These are phyloP conservation scores for Athelia psychrophila DNA, from an alignment of 1,284 basidiomycete genomes.

Conservation along the genomic window DNA sequence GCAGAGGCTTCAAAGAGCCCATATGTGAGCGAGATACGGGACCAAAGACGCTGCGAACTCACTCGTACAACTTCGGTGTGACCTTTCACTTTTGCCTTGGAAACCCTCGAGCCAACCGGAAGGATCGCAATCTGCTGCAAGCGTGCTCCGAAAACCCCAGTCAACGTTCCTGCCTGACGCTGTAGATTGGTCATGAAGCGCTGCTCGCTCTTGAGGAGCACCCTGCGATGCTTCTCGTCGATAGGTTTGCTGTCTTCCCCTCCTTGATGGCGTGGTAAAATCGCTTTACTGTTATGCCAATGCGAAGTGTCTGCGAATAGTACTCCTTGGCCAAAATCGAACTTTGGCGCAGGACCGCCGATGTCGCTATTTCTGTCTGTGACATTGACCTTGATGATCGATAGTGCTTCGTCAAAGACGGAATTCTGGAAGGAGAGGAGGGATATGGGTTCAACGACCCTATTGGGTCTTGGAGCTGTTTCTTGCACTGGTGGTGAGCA, in stretches of 20 bases:
- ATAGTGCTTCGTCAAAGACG: slow-evolving; percentile 46
- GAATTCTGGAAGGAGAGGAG: slow-evolving; percentile 51
- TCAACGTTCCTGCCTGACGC: slow-evolving; percentile 57
- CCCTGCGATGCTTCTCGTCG: slow-evolving; percentile 33
- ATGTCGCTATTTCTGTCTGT: slow-evolving; percentile 18
- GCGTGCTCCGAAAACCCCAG: slow-evolving; percentile 53
- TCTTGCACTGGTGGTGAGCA: neutral
- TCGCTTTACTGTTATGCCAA: slow-evolving; percentile 53
- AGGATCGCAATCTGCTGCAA: slow-evolving; percentile 54
- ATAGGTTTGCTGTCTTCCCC: slow-evolving; percentile 33
- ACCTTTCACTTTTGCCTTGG: slow-evolving; percentile 8
- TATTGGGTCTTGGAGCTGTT: too few relatives aligned
- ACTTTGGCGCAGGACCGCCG: slow-evolving; percentile 12
- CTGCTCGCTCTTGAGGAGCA: slow-evolving; percentile 44
- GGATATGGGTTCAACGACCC: slow-evolving; percentile 9
- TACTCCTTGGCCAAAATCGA: slow-evolving; percentile 37
- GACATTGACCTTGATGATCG: slow-evolving; percentile 30
- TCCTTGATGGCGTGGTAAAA: slow-evolving; percentile 55
- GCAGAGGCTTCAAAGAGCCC: neutral
- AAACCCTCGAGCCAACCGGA: slow-evolving; percentile 22
- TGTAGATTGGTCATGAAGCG: slow-evolving; percentile 54
- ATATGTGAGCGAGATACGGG: too few relatives aligned
- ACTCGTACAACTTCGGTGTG: neutral
- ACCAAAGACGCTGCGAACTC: too few relatives aligned
- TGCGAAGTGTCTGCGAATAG: slow-evolving; percentile 51